Percentiles rank a stretch among this genome's conserved stretches.
These are phyloP conservation scores for Eucalyptus fibrosa DNA, from an alignment of 345 rosid genomes.

Conservation along the genomic window DNA sequence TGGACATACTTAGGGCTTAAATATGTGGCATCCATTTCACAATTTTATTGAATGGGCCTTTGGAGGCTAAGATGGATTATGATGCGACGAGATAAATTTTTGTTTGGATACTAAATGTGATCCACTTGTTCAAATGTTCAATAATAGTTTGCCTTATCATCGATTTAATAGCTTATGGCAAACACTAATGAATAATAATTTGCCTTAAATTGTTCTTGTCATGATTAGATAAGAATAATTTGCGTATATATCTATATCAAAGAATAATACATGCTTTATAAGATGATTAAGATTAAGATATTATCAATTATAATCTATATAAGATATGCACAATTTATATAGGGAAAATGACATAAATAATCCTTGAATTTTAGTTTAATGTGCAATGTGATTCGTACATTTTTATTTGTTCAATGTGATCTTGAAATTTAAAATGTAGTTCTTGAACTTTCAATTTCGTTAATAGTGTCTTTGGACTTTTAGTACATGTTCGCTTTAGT, in stretches of 20 bases:
- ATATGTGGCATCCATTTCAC: not conserved
- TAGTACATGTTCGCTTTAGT: rapidly evolving
- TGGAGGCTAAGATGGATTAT: not conserved
- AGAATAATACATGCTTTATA: not conserved
- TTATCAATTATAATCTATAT: not conserved
- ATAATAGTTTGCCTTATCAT: not conserved
- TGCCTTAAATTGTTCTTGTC: not conserved
- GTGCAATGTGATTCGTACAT: rapidly evolving
- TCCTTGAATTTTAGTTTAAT: rapidly evolving
- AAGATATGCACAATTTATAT: not conserved
- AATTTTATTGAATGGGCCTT: not conserved
- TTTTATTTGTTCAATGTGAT: too few relatives aligned
- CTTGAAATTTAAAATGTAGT: rapidly evolving
- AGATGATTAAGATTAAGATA: not conserved
- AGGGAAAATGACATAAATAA: too few relatives aligned
- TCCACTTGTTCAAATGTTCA: not conserved
- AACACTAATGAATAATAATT: not conserved
- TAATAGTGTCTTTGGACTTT: rapidly evolving
- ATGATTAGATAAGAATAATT: not conserved
- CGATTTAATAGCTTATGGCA: not conserved
- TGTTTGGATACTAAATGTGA: not conserved
- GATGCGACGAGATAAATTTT: not conserved
- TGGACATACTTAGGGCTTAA: not conserved
- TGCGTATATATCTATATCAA: not conserved
- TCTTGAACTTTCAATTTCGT: too few relatives aligned